Conservation (phyloP, 2,329 filamentous ascomycete species). For the Xylariaceae sp. region DNA sequence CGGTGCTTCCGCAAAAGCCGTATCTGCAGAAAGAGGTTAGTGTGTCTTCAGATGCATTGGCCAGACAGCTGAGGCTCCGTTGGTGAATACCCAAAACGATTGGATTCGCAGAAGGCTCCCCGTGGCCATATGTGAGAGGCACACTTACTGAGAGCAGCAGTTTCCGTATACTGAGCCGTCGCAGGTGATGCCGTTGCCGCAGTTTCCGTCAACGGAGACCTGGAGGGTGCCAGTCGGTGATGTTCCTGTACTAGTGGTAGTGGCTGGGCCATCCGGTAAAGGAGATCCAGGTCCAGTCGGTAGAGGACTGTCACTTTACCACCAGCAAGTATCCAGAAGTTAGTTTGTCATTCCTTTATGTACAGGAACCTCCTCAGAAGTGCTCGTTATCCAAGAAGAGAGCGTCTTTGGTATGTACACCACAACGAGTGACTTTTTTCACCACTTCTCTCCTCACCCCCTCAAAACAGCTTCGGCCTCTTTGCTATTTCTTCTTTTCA, state of each 20-base stretch:
- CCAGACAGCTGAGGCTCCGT: no score
- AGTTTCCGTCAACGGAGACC: slow-evolving; percentile 24
- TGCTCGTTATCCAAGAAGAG: not conserved
- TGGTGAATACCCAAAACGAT: no score
- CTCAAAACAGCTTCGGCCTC: no score
- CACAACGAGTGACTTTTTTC: no score
- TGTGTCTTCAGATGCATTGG: no score
- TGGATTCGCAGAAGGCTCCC: no score
- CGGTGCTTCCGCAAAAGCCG: slow-evolving; percentile 35
- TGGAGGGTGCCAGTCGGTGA: slow-evolving; percentile 20
- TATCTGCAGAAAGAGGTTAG: slow-evolving; percentile 22
- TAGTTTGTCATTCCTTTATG: not conserved
- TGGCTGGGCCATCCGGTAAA: no score
- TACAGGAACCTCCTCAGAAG: not conserved
- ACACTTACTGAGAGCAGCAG: slow-evolving; percentile 29
- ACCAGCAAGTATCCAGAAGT: no score
- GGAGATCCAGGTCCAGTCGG: no score
- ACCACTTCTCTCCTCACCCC: no score
- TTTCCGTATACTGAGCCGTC: slow-evolving; percentile 27
- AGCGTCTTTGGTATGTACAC: not conserved
- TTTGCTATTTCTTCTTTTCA: no score
- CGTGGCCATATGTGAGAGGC: no score
- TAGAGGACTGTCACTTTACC: slow-evolving; percentile 12
- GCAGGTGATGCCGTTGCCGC: slow-evolving; percentile 26
- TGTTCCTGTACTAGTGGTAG: slow-evolving; percentile 15